Percentiles rank a stretch among this genome's conserved stretches.
Evolutionary conservation across 2,329 filamentous ascomycete species (phyloP).

Genomic region (Cordyceps farinosa): DNA sequence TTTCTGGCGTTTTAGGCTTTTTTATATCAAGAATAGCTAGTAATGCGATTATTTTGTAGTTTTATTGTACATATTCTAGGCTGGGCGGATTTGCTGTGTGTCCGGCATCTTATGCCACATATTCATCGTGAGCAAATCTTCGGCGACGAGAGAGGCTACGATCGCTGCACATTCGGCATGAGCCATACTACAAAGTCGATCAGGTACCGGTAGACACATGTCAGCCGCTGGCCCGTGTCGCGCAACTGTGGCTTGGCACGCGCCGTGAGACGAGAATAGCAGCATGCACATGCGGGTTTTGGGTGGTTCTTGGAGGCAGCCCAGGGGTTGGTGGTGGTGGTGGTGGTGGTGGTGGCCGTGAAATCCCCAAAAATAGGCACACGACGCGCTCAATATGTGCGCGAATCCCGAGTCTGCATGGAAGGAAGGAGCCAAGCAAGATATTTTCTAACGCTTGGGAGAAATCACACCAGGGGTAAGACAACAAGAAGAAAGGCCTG

Average conservation of each 20-base stretch:
- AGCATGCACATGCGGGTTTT: background rate
- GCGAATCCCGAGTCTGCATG: background rate
- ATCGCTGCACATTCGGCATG: background rate
- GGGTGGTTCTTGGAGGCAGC: background rate
- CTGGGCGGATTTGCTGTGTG: background rate
- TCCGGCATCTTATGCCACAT: no score
- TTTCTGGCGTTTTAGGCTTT: slow-evolving; percentile 11
- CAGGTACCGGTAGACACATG: background rate
- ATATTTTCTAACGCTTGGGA: background rate
- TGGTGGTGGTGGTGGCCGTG: background rate
- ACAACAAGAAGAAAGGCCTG: no score
- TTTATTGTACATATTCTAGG: background rate
- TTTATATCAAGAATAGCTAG: slow-evolving; percentile 14
- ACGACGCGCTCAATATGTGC: background rate
- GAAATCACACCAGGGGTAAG: no score
- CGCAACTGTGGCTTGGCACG: slow-evolving; percentile 3
- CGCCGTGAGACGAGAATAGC: slow-evolving; percentile 8
- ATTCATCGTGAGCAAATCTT: background rate
- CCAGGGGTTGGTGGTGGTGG: background rate
- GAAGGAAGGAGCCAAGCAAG: background rate
- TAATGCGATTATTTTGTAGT: slow-evolving; percentile 7
- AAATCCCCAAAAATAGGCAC: background rate
- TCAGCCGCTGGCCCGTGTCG: background rate
- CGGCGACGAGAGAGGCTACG: background rate
- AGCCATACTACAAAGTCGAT: background rate